Evolutionary conservation across 2,329 filamentous ascomycete genomes (phyloP).

Genomic region (Penicillium sp.): DNA sequence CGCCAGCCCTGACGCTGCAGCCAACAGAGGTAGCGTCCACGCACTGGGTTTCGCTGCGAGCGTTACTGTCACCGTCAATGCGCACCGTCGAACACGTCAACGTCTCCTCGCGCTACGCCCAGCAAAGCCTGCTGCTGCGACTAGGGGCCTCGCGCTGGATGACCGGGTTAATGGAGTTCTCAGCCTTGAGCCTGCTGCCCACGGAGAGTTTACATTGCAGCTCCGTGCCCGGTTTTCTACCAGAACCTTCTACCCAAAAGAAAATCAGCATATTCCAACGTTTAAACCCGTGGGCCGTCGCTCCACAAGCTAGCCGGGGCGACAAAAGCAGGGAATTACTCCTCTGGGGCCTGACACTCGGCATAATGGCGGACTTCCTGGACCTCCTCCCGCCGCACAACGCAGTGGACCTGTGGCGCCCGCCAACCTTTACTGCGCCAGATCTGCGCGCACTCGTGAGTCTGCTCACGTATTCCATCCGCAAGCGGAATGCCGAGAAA

Average conservation of each 20-base stretch:
- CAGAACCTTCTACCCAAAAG: conserved; percentile 21
- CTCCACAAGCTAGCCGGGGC: conserved; percentile 24
- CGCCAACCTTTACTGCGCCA: conserved; percentile 63
- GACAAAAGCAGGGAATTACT: conserved; percentile 49
- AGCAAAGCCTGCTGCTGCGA: conserved; percentile 52
- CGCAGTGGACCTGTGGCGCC: conserved; percentile 61
- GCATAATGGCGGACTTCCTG: conserved; percentile 64
- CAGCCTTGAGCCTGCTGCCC: conserved; percentile 60
- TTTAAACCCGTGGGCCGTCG: conserved; percentile 26
- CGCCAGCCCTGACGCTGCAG: conserved; percentile 59
- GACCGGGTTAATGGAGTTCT: conserved; percentile 65
- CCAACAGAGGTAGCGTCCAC: conserved; percentile 65
- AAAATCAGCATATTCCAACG: conserved; percentile 23
- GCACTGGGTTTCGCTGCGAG: conserved; percentile 65
- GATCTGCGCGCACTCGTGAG: conserved; percentile 60
- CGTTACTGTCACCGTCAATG: conserved; percentile 57
- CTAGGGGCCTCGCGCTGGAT: conserved; percentile 54
- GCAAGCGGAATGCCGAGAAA: conserved; percentile 49
- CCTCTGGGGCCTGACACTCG: conserved; percentile 66
- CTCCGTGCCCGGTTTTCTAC: conserved; percentile 49
- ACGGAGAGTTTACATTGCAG: conserved; percentile 58
- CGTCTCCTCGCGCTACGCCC: conserved; percentile 58
- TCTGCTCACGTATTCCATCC: conserved; percentile 57
- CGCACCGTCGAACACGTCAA: conserved; percentile 62
- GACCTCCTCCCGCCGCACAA: conserved; percentile 63